Evolutionary conservation across 2,329 filamentous ascomycete genomes (phyloP), one percentile per base, ranked within the genome.

Genomic region (Metarhizium anisopliae): DNA sequence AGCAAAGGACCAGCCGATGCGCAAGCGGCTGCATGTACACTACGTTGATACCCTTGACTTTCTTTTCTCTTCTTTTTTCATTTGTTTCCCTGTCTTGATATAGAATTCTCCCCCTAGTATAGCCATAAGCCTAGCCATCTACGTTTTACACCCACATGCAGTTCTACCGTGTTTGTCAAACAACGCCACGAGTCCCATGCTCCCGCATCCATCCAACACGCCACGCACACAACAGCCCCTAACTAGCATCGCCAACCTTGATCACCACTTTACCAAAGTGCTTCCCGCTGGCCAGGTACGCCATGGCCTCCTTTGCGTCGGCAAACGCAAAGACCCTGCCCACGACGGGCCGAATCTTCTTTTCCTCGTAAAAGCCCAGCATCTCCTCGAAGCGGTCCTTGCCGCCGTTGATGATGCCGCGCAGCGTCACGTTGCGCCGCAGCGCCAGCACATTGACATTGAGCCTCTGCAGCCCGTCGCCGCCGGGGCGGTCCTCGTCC

Each of bases 391-490:
- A 76, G 47, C 74, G 67, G 51, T 77, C 73, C 55, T 68, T 64
- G 10, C 84, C 82, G 0, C 84, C 85, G 65, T 86, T 86, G 32
- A 86, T 62, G 6, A 87, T 78, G 0, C 85, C 75, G 62, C 75
- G 75, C 52, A 78, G 65, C 36, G 76, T 78, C 14, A 75, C 73
- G 58, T 77, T 78, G 57, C 72, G 65, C 55, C 71, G 60, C 59
- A 77, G 59, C n/a, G 75, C 76, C 55, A 79, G 69, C 32, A 87
- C 68, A 61, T 86, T 87, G 14, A 84, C 77, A 59, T 85, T 84
- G 7, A 79, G 71, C 49, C 80, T 66, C 65, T 83, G 79, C 58
- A 60, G 56, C 49, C 35, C 2, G 55, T 51, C 47, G 58, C 45
- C 50, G 16, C 74, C 77, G 4, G 40, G 40, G 25, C 25, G 25